These are phyloP conservation scores for Aspergillus sclerotialis DNA, from an alignment of 2,329 filamentous ascomycete genomes.

Conservation along the genomic window DNA sequence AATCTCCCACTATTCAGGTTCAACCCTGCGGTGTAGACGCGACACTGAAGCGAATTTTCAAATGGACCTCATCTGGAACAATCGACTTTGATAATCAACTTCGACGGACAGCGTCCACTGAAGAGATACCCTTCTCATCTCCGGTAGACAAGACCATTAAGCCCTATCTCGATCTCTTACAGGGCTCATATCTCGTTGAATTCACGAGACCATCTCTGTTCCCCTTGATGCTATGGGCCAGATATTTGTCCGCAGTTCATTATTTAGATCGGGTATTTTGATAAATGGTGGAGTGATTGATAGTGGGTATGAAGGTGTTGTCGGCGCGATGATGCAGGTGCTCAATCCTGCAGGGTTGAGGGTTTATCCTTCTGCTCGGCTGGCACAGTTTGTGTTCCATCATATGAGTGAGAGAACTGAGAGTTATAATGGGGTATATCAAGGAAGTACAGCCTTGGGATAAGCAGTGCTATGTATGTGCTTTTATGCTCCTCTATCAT, in stretches of 20 bases:
- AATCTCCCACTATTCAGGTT: slow-evolving; percentile 12
- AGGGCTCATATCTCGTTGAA: too few relatives aligned
- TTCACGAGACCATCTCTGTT: slow-evolving; percentile 34
- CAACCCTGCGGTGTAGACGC: slow-evolving; percentile 29
- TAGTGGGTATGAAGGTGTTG: slow-evolving; percentile 35
- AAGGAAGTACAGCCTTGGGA: too few relatives aligned
- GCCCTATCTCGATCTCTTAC: too few relatives aligned
- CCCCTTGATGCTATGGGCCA: slow-evolving; percentile 35
- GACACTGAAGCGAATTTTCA: slow-evolving; percentile 16
- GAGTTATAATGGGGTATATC: slow-evolving; percentile 34
- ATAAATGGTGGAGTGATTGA: slow-evolving; percentile 37
- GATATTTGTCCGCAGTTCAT: slow-evolving; percentile 32
- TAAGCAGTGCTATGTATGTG: too few relatives aligned
- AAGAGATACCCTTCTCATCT: slow-evolving; percentile 12
- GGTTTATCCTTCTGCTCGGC: slow-evolving; percentile 26
- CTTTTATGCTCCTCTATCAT: too few relatives aligned
- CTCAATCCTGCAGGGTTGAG: slow-evolving; percentile 29
- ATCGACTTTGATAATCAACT: slow-evolving; percentile 25
- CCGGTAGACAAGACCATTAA: slow-evolving; percentile 2
- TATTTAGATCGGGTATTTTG: slow-evolving; percentile 34
- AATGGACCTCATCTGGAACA: slow-evolving; percentile 21
- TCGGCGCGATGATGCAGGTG: slow-evolving; percentile 34
- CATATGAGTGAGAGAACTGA: slow-evolving; percentile 29
- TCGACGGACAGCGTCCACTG: slow-evolving; percentile 14
- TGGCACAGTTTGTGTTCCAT: slow-evolving; percentile 37